phyloP scores from a whole-genome alignment of 1,284 basidiomycete genomes.

The Rhodotorula sp. region DNA sequence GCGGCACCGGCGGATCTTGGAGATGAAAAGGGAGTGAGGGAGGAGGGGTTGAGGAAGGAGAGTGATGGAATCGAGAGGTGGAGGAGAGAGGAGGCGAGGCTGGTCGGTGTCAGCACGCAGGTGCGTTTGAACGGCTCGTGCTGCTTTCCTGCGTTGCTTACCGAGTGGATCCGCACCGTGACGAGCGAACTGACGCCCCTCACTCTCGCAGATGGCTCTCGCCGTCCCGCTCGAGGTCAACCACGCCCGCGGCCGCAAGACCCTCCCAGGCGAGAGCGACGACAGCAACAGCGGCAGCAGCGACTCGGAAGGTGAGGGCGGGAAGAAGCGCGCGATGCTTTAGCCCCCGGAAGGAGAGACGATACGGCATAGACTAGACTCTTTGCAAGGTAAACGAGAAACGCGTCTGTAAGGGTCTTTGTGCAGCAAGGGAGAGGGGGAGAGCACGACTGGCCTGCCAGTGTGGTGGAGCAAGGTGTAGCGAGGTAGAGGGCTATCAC shows the following conservation, averaged over 20 bases:
- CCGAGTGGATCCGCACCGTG: too few relatives aligned
- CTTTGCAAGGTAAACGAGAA: too few relatives aligned
- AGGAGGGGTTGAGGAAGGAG: not conserved
- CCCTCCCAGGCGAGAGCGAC: too few relatives aligned
- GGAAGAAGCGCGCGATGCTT: too few relatives aligned
- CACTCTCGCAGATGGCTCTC: conserved; percentile 26
- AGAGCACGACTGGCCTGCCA: too few relatives aligned
- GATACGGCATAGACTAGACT: too few relatives aligned
- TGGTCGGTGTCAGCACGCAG: conserved; percentile 37
- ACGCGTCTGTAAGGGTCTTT: too few relatives aligned
- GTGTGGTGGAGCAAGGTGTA: too few relatives aligned
- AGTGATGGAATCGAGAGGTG: conserved; percentile 15
- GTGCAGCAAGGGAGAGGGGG: too few relatives aligned
- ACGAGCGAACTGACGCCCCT: not conserved
- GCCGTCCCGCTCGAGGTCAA: conserved; percentile 27
- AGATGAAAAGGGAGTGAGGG: not conserved
- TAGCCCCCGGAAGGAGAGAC: too few relatives aligned
- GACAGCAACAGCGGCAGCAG: not conserved
- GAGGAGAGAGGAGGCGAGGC: conserved; percentile 22
- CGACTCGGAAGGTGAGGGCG: not conserved
- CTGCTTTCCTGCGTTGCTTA: not conserved
- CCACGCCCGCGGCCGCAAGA: not conserved
- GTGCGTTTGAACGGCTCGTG: not conserved
- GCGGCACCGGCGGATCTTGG: conserved; percentile 18
- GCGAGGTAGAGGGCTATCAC: too few relatives aligned